Evolutionary conservation across 1,284 basidiomycete genomes (phyloP), one percentile per base, ranked within the genome.

Genomic region (Volvariella surrecta): DNA sequence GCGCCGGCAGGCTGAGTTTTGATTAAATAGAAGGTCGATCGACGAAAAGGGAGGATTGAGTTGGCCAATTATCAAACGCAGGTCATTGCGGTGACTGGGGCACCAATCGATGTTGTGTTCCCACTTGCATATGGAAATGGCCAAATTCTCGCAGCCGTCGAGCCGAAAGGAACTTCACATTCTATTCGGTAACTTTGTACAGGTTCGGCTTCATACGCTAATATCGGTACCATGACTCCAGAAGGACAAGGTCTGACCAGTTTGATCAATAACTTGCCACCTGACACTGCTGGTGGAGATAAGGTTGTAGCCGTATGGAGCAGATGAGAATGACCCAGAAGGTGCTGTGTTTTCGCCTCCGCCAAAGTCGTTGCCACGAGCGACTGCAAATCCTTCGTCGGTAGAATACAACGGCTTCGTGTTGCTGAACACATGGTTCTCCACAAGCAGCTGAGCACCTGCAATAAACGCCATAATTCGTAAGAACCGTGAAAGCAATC

Each of bases 361-460:
- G 18, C 55, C 57, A 32, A 59, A 59, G 48, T 59, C 57, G 39
- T 59, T 59, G 21, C 54, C 61, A 13, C 45, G 47, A 21, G 65
- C 62, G 37, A 67, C 64, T 46, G 66, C 68, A 45, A 57, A 71
- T 16, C 70, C 70, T 3, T 45, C 62, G 42, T 70, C 66, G 38
- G 70, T 71, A n/a, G 57, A 52, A 52, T 69, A 70, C 39, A 71
- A 52, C 28, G 68, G 61, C 54, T 67, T 63, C 24, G 6, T 35
- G 18, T 4, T 15, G 34, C 13, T 15, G n/a, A 35, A 47, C 37
- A 70, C 63, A 49, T 69, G 70, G 60, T 71, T 71, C 54, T 71
- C 63, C 39, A 71, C 66, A 13, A 70, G 59, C 43, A 70, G 62
- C 49, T 70, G 64, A 40, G 69, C 68, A 48, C 61, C 63, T 62